Conservation (phyloP, 2,329 filamentous ascomycete genomes). For the Alternaria longipes region DNA sequence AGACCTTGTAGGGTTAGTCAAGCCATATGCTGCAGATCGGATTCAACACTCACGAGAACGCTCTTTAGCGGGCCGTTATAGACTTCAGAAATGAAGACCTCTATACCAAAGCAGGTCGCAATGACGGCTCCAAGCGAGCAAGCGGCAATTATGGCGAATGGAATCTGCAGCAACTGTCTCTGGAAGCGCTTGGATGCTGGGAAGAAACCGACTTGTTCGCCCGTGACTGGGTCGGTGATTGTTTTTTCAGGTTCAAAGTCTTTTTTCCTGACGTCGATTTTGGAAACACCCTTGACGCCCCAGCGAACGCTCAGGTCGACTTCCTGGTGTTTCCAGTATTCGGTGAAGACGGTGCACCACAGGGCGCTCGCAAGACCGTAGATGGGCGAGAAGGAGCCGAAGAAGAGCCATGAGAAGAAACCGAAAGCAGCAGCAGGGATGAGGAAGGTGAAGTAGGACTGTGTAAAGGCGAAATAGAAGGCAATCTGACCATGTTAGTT, state of each 20-base stretch:
- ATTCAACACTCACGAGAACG: slow-evolving; percentile 71
- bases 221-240: slow-evolving; percentile 80
- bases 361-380: slow-evolving; percentile 81
- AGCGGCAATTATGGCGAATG: slow-evolving; percentile 80
- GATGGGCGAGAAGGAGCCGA: slow-evolving; percentile 82
- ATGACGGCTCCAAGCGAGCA: slow-evolving; percentile 82
- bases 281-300: slow-evolving; percentile 85
- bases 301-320: slow-evolving; percentile 85
- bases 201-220: slow-evolving; percentile 79
- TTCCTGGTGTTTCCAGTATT: slow-evolving; percentile 96
- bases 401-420: slow-evolving; percentile 78
- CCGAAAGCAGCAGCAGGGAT: slow-evolving; percentile 84
- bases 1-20: slow-evolving; percentile 64
- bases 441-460: slow-evolving; percentile 88
- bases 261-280: slow-evolving; percentile 78
- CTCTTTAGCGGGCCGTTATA: slow-evolving; percentile 89
- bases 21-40: background rate
- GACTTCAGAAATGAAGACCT: slow-evolving; percentile 94
- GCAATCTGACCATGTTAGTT: slow-evolving; percentile 67
- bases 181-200: slow-evolving; percentile 77
- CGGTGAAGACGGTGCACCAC: slow-evolving; percentile 89
- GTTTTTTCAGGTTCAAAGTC: slow-evolving; percentile 84
- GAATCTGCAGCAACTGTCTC: slow-evolving; percentile 81
- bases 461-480: slow-evolving; percentile 95
- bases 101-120: slow-evolving; percentile 85